phyloP scores from a whole-genome alignment of 495 filamentous ascomycete genomes.

The Hypoxylon lienhwacheense region DNA sequence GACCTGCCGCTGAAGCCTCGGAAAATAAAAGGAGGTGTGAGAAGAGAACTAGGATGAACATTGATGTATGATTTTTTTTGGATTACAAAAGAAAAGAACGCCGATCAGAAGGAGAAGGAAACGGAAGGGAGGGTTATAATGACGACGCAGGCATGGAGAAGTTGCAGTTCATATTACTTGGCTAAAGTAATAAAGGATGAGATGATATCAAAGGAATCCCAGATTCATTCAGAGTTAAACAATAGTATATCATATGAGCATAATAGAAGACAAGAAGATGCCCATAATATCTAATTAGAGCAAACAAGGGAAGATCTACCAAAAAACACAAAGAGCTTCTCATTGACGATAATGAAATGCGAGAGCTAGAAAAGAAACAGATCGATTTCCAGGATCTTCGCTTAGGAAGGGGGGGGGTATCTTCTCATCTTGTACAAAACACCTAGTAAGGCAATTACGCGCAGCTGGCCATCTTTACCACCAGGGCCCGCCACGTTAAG shows the following conservation, averaged over 20 bases:
- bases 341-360: slow-evolving; percentile 13
- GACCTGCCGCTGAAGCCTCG: slow-evolving; percentile 38
- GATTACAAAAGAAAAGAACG: slow-evolving; percentile 14
- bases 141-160: slow-evolving; percentile 13
- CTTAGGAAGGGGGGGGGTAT: slow-evolving; percentile 13
- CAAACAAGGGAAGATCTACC: slow-evolving; percentile 26
- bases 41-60: slow-evolving; percentile 35
- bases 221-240: slow-evolving; percentile 18
- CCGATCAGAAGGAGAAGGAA: slow-evolving; percentile 9
- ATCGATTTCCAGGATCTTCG: slow-evolving; percentile 26
- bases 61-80: slow-evolving; percentile 18
- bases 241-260: slow-evolving; percentile 14
- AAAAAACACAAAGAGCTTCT: slow-evolving; percentile 31
- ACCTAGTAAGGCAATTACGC: slow-evolving; percentile 3
- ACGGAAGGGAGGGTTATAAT: slow-evolving; percentile 21
- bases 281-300: slow-evolving; percentile 3
- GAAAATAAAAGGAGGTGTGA: slow-evolving; percentile 37
- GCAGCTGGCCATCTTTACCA: background rate
- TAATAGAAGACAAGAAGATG: slow-evolving; percentile 23
- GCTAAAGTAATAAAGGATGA: slow-evolving; percentile 30
- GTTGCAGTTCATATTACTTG: slow-evolving; percentile 34
- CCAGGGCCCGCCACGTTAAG: slow-evolving; percentile 3
- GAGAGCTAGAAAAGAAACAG: slow-evolving; percentile 25
- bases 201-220: slow-evolving; percentile 15
- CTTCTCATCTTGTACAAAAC: slow-evolving; percentile 35